These are phyloP conservation scores for Fusarium sp. DNA, from an alignment of 2,329 filamentous ascomycete genomes.

Conservation along the genomic window DNA sequence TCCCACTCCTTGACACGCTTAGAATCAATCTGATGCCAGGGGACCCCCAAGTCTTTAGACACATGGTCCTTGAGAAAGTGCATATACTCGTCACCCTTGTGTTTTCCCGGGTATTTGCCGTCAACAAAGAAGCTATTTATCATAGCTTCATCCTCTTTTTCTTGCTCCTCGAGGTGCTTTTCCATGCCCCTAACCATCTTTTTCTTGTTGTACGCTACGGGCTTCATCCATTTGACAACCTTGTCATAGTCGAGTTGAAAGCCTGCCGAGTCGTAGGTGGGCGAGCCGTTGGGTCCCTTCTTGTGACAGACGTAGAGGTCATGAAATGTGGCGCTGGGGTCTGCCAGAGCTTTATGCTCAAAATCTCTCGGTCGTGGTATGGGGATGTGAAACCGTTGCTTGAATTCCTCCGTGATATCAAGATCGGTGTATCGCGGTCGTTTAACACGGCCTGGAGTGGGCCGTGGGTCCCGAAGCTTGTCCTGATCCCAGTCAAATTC, in stretches of 20 bases:
- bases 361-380: not conserved
- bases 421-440: not conserved
- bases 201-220: slow-evolving; percentile 16
- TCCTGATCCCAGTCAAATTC: slow-evolving; percentile 29
- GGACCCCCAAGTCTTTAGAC: slow-evolving; percentile 24
- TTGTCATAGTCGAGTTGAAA: slow-evolving; percentile 35
- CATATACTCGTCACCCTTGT: not conserved
- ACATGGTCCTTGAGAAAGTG: slow-evolving; percentile 29
- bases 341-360: not conserved
- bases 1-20: slow-evolving; percentile 15
- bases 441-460: slow-evolving; percentile 24
- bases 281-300: slow-evolving; percentile 24
- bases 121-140: slow-evolving; percentile 12
- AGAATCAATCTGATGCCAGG: slow-evolving; percentile 26
- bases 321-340: slow-evolving; percentile 1
- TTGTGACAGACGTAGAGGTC: slow-evolving; percentile 27
- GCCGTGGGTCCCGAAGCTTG: slow-evolving; percentile 20
- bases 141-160: not conserved
- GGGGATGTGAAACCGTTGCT: slow-evolving; percentile 15
- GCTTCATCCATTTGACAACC: slow-evolving; percentile 28
- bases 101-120: not conserved
- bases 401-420: slow-evolving; percentile 20
- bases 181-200: slow-evolving; percentile 13
- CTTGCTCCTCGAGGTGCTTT: not conserved
- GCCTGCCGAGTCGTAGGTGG: slow-evolving; percentile 24